Evolutionary conservation across 176 grass and related monocot species (phyloP).

Genomic region (Triticum monococcum): DNA sequence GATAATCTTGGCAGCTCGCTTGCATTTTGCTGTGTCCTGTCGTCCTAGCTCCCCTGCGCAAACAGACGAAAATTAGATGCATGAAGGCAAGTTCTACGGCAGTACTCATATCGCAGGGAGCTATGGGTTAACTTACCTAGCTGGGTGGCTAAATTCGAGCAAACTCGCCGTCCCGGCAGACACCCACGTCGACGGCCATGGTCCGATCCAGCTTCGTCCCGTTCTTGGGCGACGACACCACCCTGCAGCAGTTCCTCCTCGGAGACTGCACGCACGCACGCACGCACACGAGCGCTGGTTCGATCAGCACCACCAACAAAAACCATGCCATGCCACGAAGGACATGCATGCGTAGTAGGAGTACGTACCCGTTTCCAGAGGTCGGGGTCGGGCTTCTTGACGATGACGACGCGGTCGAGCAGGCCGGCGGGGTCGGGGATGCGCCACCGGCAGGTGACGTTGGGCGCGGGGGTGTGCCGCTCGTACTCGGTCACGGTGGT

Average conservation of each 20-base stretch:
- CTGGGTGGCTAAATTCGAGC: neutral
- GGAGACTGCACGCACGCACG: neutral
- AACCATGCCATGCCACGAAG: neutral
- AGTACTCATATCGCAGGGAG: no score
- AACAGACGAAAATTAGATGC: neutral
- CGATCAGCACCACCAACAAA: neutral
- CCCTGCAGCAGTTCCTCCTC: conserved; percentile 20
- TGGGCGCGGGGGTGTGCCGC: neutral
- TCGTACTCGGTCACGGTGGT: conserved; percentile 1
- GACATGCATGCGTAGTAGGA: no score
- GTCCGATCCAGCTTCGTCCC: neutral
- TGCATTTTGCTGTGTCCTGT: no score
- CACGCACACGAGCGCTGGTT: neutral
- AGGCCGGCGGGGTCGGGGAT: neutral
- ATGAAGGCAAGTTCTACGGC: no score
- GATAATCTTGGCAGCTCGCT: no score
- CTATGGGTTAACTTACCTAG: neutral
- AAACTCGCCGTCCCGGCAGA: conserved; percentile 15
- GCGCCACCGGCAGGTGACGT: neutral
- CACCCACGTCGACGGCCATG: conserved; percentile 2
- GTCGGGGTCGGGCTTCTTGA: conserved; percentile 16
- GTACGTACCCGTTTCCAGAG: neutral
- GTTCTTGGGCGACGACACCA: neutral
- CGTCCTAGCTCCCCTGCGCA: neutral
- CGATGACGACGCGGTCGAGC: conserved; percentile 10